Conservation (phyloP, 331 rosid genomes). For the Malus hybrid region DNA sequence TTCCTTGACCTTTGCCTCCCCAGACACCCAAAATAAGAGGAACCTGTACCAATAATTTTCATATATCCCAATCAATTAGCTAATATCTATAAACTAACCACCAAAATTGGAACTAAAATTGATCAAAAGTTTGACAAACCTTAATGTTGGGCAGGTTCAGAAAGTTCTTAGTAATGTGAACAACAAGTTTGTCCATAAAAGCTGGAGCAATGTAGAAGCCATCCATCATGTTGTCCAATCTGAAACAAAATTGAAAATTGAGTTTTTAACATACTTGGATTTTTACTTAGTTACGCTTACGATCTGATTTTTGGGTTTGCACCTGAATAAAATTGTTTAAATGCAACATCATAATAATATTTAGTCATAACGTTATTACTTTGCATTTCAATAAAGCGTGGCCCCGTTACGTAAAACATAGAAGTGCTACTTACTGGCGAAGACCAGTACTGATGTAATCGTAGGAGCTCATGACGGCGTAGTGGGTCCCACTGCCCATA, state of each 20-base stretch:
- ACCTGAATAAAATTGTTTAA: too few species aligned
- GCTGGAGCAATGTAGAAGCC: slow-evolving; percentile 55
- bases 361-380: not conserved
- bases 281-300: not conserved
- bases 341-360: too few species aligned
- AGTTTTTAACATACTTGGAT: too few species aligned
- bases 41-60: slow-evolving; percentile 20
- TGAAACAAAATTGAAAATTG: slow-evolving; percentile 1
- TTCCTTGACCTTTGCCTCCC: slow-evolving; percentile 70
- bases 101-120: not conserved
- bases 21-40: slow-evolving; percentile 54
- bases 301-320: not conserved
- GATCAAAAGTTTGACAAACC: slow-evolving; percentile 11
- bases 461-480: slow-evolving; percentile 70
- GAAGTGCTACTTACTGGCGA: slow-evolving; percentile 44
- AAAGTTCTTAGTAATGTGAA: slow-evolving; percentile 54
- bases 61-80: not conserved
- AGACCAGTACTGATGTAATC: slow-evolving; percentile 71
- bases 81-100: not conserved
- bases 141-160: slow-evolving; percentile 47
- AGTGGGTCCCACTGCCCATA: slow-evolving; percentile 54
- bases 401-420: not conserved
- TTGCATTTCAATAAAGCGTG: not conserved
- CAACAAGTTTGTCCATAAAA: slow-evolving; percentile 49
- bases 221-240: slow-evolving; percentile 47